These are phyloP conservation scores for Phytophthora syringae DNA, from an alignment of 352 stramenopile species.

Conservation along the genomic window DNA sequence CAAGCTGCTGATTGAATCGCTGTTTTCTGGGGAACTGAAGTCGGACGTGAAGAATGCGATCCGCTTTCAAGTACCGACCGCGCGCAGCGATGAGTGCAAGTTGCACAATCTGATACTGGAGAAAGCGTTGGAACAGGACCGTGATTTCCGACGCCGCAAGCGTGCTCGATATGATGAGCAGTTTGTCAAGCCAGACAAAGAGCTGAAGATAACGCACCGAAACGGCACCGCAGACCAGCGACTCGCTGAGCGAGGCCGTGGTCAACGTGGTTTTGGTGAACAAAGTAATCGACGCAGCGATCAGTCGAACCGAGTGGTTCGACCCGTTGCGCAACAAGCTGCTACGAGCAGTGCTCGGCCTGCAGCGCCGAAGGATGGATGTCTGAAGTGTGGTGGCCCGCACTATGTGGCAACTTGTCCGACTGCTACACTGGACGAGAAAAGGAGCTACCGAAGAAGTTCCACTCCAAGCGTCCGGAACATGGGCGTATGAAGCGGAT, in stretches of 20 bases:
- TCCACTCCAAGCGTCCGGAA: not conserved
- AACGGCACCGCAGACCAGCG: not conserved
- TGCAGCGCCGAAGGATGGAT: slow-evolving; percentile 1
- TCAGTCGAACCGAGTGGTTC: not conserved
- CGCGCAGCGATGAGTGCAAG: slow-evolving; percentile 7
- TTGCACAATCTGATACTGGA: slow-evolving; percentile 13
- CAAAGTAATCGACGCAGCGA: not conserved
- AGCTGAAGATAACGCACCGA: not conserved
- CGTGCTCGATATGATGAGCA: slow-evolving; percentile 13
- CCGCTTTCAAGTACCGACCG: slow-evolving; percentile 7
- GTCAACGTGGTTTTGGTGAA: not conserved
- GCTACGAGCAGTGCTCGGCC: not conserved
- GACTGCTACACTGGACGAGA: slow-evolving; percentile 5
- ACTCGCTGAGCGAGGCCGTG: slow-evolving; percentile 2
- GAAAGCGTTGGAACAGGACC: slow-evolving; percentile 16
- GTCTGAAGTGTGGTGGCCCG: slow-evolving; percentile 8
- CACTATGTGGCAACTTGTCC: slow-evolving; percentile 13
- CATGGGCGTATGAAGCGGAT: slow-evolving; percentile 12
- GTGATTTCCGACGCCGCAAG: slow-evolving; percentile 8
- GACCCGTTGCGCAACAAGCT: not conserved
- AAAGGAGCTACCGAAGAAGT: slow-evolving; percentile 12
- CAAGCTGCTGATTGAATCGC: slow-evolving; percentile 12
- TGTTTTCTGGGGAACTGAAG: slow-evolving; percentile 10
- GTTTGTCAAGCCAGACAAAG: not conserved
- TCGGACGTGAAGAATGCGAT: slow-evolving; percentile 13